Evolutionary conservation across 768 basidiomycete species (phyloP).

Genomic region (Auricularia heimuer): DNA sequence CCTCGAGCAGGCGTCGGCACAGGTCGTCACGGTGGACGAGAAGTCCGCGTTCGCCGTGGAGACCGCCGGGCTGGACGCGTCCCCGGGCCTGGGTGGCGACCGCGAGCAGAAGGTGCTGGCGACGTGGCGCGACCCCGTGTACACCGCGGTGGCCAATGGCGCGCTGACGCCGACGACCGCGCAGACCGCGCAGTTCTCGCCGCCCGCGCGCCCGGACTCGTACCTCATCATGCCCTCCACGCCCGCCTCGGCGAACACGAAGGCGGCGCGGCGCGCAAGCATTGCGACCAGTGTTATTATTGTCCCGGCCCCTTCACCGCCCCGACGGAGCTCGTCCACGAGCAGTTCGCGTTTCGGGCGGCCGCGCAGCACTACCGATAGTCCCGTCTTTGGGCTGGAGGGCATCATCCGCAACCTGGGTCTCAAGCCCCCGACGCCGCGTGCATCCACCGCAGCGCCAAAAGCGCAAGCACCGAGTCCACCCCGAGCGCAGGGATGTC

Average conservation of each 20-base stretch:
- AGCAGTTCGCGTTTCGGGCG: background rate
- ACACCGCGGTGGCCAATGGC: background rate
- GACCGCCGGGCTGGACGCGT: background rate
- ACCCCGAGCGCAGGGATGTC: background rate
- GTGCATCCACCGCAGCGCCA: background rate
- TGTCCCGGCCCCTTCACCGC: background rate
- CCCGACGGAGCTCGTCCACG: background rate
- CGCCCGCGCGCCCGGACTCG: background rate
- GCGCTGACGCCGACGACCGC: background rate
- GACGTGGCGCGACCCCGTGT: background rate
- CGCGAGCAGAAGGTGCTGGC: background rate
- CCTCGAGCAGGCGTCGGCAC: background rate
- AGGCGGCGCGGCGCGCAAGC: background rate
- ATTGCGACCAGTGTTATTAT: background rate
- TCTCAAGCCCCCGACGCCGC: background rate
- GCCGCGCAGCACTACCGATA: background rate
- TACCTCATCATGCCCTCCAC: background rate
- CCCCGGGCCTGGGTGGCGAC: background rate
- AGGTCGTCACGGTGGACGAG: constrained; percentile 1
- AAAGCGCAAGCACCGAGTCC: background rate
- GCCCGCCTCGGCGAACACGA: background rate
- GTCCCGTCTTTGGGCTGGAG: background rate
- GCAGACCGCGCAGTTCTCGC: background rate
- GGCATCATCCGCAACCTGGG: constrained; percentile 1
- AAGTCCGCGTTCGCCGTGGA: background rate